phyloP scores from a whole-genome alignment of 257 asterid genomes.

The Solanum virginianum region DNA sequence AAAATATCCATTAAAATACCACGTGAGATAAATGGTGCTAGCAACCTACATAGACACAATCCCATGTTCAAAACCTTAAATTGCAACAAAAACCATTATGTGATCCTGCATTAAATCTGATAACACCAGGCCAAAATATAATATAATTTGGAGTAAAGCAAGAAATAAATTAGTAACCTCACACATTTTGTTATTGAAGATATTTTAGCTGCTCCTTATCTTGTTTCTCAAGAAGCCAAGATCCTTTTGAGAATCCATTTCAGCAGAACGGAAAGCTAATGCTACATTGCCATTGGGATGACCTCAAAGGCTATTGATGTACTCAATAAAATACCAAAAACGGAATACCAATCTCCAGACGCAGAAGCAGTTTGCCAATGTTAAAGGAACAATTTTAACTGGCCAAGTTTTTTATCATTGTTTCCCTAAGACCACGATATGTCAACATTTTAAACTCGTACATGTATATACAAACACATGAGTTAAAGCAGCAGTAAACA shows the following conservation, averaged over 20 bases:
- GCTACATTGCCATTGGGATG: not conserved
- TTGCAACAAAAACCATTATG: not conserved
- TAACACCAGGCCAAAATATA: not conserved
- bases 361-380: not conserved
- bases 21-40: slow-evolving; percentile 70
- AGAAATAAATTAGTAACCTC: not conserved
- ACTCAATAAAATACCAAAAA: not conserved
- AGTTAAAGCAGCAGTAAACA: not conserved
- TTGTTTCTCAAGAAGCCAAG: not conserved
- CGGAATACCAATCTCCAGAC: not conserved
- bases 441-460: not conserved
- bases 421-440: not conserved
- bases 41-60: slow-evolving; percentile 36
- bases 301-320: not conserved
- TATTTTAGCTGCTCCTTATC: too few species aligned
- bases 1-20: slow-evolving; percentile 60
- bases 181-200: too few species aligned
- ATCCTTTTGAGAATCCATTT: not conserved
- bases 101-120: not conserved
- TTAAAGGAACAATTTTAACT: not conserved
- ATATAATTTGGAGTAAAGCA: not conserved
- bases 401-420: not conserved
- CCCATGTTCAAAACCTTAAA: not conserved
- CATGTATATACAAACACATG: not conserved
- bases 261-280: not conserved